Evolutionary conservation across 2,329 filamentous ascomycete species (phyloP).

Genomic region (Alternaria rosae): DNA sequence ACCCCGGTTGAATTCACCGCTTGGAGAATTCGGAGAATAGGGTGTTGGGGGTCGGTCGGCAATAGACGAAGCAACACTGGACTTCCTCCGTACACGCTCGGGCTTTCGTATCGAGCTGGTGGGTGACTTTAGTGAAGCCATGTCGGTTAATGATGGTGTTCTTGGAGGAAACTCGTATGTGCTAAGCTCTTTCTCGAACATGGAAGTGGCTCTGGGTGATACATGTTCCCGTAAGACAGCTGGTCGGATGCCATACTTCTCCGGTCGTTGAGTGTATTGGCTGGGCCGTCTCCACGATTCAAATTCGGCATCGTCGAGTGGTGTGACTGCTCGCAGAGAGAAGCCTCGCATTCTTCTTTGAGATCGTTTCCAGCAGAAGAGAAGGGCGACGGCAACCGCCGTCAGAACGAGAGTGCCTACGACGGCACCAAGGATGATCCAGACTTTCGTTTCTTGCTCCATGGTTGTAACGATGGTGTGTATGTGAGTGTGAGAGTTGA

Average conservation of each 20-base stretch:
- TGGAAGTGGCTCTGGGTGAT: slow-evolving; percentile 35
- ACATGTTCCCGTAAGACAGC: slow-evolving; percentile 35
- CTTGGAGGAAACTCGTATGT: slow-evolving; percentile 37
- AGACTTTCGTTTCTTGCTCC: slow-evolving; percentile 43
- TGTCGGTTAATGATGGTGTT: slow-evolving; percentile 38
- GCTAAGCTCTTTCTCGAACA: slow-evolving; percentile 46
- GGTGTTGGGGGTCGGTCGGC: slow-evolving; percentile 50
- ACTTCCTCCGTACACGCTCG: slow-evolving; percentile 45
- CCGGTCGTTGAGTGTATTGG: slow-evolving; percentile 45
- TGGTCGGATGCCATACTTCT: slow-evolving; percentile 46
- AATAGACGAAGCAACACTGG: slow-evolving; percentile 43
- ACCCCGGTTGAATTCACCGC: slow-evolving; percentile 36
- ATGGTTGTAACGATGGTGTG: slow-evolving; percentile 21
- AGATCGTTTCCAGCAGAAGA: slow-evolving; percentile 45
- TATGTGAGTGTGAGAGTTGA: background rate
- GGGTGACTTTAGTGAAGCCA: slow-evolving; percentile 30
- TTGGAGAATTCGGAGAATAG: slow-evolving; percentile 46
- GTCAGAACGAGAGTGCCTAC: slow-evolving; percentile 44
- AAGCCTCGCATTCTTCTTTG: slow-evolving; percentile 46
- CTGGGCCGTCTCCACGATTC: slow-evolving; percentile 51
- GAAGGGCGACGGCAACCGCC: slow-evolving; percentile 34
- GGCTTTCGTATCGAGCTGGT: slow-evolving; percentile 42
- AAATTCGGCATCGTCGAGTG: slow-evolving; percentile 51
- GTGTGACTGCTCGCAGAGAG: slow-evolving; percentile 48
- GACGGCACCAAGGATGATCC: slow-evolving; percentile 48